Base-by-base conservation (phyloP, 2,329 filamentous ascomycete genomes). In the Penicillium expansum region DNA sequence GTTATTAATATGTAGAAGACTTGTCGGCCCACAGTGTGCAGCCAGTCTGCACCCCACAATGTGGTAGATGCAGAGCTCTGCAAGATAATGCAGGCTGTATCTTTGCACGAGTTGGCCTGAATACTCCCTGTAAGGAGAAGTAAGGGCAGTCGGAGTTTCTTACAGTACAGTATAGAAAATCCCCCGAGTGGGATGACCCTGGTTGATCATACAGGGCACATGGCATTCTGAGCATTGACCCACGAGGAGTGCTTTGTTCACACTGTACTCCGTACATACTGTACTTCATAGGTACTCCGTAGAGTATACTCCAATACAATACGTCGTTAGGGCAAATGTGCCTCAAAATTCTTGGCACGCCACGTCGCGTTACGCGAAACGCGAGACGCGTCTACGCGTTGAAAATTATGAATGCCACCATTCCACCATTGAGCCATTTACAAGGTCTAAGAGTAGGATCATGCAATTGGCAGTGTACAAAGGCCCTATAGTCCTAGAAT, bases 1-100 rank as follows among this genome's bases (percentile, higher is more conserved):
- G 22, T 22, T 22, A 20, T 32, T 9, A 13, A 29, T 14, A n/a
- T 35, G n/a, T 35, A 57, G 41, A 42, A 5, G 16, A 13, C 20
- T 37, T 44, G 37, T 27, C 41, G 47, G 60, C 44, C 44, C 37
- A 44, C 27, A 48, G 38, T 29, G 18, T 44, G 49, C 39, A 52
- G 48, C 14, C 32, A 49, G n/a, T 52, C 58, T 62, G 60, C 58
- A 65, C 59, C 55, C 59, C 58, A 48, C 33, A 58, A 43, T 33
- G 16, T 32, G 29, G 29, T 7, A 43, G 32, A 38, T 45, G 52
- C 60, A 51, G 43, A 42, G 52, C 16, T 41, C 54, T 62, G 62
- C 63, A 49, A 63, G 63, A 64, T 62, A 56, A 60, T 60, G 60
- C 58, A 54, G 33, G 41, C 11, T 10, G 48, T 53, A 64, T 55